Conservation (phyloP, 345 rosid genomes). For the Pelargonium nanum region DNA sequence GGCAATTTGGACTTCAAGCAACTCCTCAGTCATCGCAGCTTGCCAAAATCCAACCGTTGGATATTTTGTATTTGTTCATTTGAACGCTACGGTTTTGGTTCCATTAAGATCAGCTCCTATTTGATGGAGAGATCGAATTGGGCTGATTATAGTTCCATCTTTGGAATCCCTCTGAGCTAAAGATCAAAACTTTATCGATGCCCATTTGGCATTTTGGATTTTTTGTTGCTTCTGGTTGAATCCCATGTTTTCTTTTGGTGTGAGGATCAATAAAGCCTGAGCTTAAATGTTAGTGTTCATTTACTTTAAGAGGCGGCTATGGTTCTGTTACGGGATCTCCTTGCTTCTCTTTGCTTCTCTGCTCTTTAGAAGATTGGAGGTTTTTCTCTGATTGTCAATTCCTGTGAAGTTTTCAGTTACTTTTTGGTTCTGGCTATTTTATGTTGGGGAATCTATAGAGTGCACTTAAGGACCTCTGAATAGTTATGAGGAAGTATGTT, state of each 20-base stretch:
- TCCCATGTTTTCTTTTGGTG: not conserved
- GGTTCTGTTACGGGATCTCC: conserved; percentile 19
- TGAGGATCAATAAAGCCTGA: not conserved
- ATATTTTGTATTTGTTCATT: too few relatives aligned
- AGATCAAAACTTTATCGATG: not conserved
- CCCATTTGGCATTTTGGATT: not conserved
- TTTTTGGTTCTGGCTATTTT: not conserved
- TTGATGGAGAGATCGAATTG: not conserved
- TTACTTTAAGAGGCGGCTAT: conserved; percentile 17
- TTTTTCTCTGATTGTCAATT: conserved; percentile 2
- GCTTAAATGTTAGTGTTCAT: conserved; percentile 9
- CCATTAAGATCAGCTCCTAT: too few relatives aligned
- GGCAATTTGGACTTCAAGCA: too few relatives aligned
- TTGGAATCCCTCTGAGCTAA: not conserved
- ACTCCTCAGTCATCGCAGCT: too few relatives aligned
- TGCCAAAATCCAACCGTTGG: too few relatives aligned
- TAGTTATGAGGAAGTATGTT: conserved; percentile 41
- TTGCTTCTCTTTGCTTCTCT: conserved; percentile 17
- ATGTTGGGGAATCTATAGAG: too few relatives aligned
- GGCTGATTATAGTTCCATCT: not conserved
- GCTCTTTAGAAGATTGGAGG: conserved; percentile 9
- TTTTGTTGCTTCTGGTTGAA: not conserved
- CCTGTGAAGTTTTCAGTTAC: not conserved
- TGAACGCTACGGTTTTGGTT: too few relatives aligned
- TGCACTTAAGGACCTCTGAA: not conserved